Evolutionary conservation across 176 grass and related monocot species (phyloP).

Genomic region (Chrysopogon serrulatus): DNA sequence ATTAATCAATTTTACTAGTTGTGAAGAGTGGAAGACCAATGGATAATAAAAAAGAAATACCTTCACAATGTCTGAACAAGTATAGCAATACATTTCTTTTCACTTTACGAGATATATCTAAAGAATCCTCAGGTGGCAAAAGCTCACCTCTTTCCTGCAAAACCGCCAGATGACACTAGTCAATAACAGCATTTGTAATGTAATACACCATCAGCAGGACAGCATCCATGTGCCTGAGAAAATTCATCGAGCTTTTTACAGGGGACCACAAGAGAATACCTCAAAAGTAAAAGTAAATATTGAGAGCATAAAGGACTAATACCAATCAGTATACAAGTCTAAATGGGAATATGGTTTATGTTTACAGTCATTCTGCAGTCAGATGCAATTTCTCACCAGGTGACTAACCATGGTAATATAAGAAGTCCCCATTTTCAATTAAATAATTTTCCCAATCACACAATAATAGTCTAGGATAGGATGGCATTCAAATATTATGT

Average conservation of each 20-base stretch:
- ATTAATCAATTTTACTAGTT: not conserved
- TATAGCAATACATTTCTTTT: slow-evolving; percentile 98
- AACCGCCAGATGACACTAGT: slow-evolving; percentile 21
- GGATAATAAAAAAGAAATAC: slow-evolving; percentile 35
- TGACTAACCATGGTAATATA: not conserved
- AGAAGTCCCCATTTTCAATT: not conserved
- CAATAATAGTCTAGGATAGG: slow-evolving; percentile 9
- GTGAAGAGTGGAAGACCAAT: slow-evolving; percentile 1
- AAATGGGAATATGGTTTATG: not conserved
- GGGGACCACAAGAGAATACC: not conserved
- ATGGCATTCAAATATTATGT: not conserved
- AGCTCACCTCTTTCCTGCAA: slow-evolving; percentile 94
- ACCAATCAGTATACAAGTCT: not conserved
- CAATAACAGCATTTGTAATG: slow-evolving; percentile 16
- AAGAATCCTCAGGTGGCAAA: slow-evolving; percentile 86
- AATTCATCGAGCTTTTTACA: not conserved
- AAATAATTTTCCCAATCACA: not conserved
- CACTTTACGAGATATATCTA: slow-evolving; percentile 83
- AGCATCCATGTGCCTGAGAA: not conserved
- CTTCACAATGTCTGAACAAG: slow-evolving; percentile 94
- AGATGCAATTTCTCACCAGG: slow-evolving; percentile 6
- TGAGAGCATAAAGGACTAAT: not conserved
- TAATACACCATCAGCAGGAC: not conserved
- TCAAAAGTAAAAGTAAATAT: not conserved
- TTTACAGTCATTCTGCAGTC: not conserved